Conservation (phyloP, 306 rosid genomes). For the Fragaria iinumae region DNA sequence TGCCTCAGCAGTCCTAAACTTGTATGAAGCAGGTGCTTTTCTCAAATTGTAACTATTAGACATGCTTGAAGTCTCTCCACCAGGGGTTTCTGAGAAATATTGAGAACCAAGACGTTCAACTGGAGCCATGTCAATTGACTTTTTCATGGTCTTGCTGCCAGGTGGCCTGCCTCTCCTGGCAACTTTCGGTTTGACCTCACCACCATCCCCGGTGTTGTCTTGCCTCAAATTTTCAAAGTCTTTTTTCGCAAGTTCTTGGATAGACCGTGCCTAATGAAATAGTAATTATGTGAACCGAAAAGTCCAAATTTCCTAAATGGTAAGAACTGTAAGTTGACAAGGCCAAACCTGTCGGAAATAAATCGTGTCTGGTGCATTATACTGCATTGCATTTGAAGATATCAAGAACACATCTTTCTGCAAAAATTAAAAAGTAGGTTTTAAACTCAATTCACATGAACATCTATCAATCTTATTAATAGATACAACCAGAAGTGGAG, state of each 20-base stretch:
- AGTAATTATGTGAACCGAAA: conserved; percentile 15
- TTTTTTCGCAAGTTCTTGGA: conserved; percentile 80
- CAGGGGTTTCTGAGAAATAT: conserved; percentile 59
- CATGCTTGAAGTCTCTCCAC: conserved; percentile 54
- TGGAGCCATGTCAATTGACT: conserved; percentile 45
- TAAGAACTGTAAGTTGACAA: conserved; percentile 18
- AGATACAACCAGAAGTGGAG: neutral
- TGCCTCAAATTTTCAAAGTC: conserved; percentile 89
- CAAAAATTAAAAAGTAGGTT: conserved; percentile 37
- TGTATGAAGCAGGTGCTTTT: conserved; percentile 41
- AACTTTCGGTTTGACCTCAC: conserved; percentile 64
- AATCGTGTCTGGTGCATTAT: conserved; percentile 73
- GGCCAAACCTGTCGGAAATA: conserved; percentile 79
- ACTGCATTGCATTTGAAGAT: conserved; percentile 93
- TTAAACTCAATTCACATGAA: conserved; percentile 20
- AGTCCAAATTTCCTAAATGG: conserved; percentile 3
- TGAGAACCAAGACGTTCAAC: conserved; percentile 51
- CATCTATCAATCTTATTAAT: neutral
- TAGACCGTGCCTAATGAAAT: conserved; percentile 69
- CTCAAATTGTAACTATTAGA: conserved; percentile 70
- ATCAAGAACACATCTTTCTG: conserved; percentile 83
- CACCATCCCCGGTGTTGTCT: conserved; percentile 50
- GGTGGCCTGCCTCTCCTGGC: conserved; percentile 92
- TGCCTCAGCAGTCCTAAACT: conserved; percentile 47
- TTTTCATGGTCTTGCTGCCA: conserved; percentile 65